Evolutionary conservation across 2,329 filamentous ascomycete species (phyloP).

Genomic region (Aureobasidium vineae): DNA sequence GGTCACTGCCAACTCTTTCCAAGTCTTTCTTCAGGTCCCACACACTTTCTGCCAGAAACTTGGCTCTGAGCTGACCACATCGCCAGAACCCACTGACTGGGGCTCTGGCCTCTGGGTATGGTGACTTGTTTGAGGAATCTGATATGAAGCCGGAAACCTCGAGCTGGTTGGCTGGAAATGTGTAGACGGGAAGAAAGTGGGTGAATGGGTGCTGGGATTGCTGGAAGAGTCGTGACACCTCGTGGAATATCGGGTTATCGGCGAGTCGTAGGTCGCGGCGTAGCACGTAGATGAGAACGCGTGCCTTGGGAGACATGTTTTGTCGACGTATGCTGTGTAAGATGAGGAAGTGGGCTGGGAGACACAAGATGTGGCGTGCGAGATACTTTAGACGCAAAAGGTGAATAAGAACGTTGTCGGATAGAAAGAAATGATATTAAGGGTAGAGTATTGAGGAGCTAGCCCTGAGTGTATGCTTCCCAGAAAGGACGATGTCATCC

Average conservation of each 20-base stretch:
- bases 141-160: slow-evolving; percentile 73
- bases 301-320: slow-evolving; percentile 22
- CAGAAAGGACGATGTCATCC: slow-evolving; percentile 18
- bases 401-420: background rate
- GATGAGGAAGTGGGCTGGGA: background rate
- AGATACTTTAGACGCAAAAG: background rate
- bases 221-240: slow-evolving; percentile 50
- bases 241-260: slow-evolving; percentile 72
- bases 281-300: slow-evolving; percentile 66
- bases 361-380: background rate
- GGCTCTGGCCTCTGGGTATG: slow-evolving; percentile 68
- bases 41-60: slow-evolving; percentile 69
- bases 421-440: slow-evolving; percentile 8
- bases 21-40: slow-evolving; percentile 69
- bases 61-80: slow-evolving; percentile 68
- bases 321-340: background rate
- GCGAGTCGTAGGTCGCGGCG: slow-evolving; percentile 69
- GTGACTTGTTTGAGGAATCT: slow-evolving; percentile 50
- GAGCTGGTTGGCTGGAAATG: slow-evolving; percentile 68
- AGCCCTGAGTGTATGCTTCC: background rate
- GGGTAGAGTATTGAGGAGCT: background rate
- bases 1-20: slow-evolving; percentile 57
- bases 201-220: slow-evolving; percentile 51
- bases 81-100: slow-evolving; percentile 67
- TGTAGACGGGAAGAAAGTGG: slow-evolving; percentile 68